Percentiles rank a stretch among this genome's conserved stretches.
These are phyloP conservation scores for Mycena alexandri DNA, from an alignment of 768 basidiomycete species.

Conservation along the genomic window DNA sequence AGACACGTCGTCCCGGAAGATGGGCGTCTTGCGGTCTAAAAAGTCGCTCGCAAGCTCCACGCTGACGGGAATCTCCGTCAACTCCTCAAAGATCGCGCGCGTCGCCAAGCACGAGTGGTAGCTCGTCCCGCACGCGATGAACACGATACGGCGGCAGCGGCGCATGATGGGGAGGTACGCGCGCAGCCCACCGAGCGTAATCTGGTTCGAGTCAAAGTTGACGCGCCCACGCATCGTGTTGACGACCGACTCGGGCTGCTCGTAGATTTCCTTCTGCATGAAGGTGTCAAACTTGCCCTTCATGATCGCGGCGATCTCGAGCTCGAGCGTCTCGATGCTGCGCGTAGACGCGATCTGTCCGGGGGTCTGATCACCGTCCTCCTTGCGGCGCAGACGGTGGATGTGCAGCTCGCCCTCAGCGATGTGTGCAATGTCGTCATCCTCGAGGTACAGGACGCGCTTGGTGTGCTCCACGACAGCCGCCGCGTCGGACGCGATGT, in stretches of 20 bases:
- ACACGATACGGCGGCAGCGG: slow-evolving; percentile 93
- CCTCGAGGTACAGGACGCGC: slow-evolving; percentile 97
- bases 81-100: slow-evolving; percentile 97
- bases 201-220: slow-evolving; percentile 93
- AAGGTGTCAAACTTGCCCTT: slow-evolving; percentile 99
- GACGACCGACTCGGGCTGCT: slow-evolving; percentile 98
- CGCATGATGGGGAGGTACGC: slow-evolving; percentile 97
- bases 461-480: slow-evolving; percentile 99
- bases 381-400: slow-evolving; percentile 94
- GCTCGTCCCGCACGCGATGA: slow-evolving; percentile 98
- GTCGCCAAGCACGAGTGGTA: slow-evolving; percentile 98
- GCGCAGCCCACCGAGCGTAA: slow-evolving; percentile 95
- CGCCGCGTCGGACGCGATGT: slow-evolving; percentile 96
- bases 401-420: slow-evolving; percentile 98
- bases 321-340: slow-evolving; percentile 97
- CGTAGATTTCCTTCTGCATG: slow-evolving; percentile 99
- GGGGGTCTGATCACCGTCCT: slow-evolving; percentile 72
- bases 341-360: slow-evolving; percentile 81
- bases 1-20: slow-evolving; percentile 98
- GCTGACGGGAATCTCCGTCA: slow-evolving; percentile 98
- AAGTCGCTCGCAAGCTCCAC: slow-evolving; percentile 99
- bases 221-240: slow-evolving; percentile 99
- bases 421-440: slow-evolving; percentile 99
- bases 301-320: slow-evolving; percentile 99
- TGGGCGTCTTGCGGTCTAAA: slow-evolving; percentile 98